Evolutionary conservation across 2,329 filamentous ascomycete genomes (phyloP).

Genomic region (Pseudofabraea citricarpa): DNA sequence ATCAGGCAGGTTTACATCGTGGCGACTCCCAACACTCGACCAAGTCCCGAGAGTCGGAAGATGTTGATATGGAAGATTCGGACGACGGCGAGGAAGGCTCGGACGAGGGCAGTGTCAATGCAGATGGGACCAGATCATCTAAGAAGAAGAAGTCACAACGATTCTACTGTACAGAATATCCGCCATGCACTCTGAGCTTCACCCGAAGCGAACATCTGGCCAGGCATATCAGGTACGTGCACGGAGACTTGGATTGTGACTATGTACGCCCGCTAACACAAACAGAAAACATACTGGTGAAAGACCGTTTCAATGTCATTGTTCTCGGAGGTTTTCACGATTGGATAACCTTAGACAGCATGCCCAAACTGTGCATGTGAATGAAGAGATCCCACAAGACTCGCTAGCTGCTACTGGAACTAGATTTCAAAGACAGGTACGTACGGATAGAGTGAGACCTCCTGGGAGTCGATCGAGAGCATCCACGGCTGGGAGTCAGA

Average conservation of each 20-base stretch:
- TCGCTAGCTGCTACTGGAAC: constrained; percentile 91
- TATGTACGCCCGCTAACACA: constrained; percentile 18
- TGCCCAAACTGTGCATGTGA: constrained; percentile 95
- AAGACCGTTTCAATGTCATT: constrained; percentile 94
- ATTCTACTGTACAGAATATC: constrained; percentile 94
- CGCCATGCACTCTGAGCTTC: constrained; percentile 90
- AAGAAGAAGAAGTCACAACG: constrained; percentile 97
- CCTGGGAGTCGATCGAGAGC: constrained; percentile 69
- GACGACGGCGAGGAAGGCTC: constrained; percentile 53
- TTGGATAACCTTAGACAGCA: constrained; percentile 95
- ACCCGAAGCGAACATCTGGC: constrained; percentile 94
- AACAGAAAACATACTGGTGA: constrained; percentile 92
- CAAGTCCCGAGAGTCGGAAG: constrained; percentile 58
- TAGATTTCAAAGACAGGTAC: constrained; percentile 85
- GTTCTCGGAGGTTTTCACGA: constrained; percentile 84
- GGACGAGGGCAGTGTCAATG: constrained; percentile 59
- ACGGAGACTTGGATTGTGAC: constrained; percentile 15
- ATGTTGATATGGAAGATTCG: constrained; percentile 73
- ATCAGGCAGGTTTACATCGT: constrained; percentile 38
- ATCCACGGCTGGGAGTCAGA: constrained; percentile 70
- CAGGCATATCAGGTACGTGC: constrained; percentile 76
- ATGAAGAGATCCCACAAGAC: constrained; percentile 92
- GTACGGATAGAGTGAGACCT: constrained; percentile 78
- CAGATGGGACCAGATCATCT: constrained; percentile 62
- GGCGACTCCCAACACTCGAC: constrained; percentile 57